phyloP scores from a whole-genome alignment of 75 land plant genomes.

The Selaginella moellendorffii region DNA sequence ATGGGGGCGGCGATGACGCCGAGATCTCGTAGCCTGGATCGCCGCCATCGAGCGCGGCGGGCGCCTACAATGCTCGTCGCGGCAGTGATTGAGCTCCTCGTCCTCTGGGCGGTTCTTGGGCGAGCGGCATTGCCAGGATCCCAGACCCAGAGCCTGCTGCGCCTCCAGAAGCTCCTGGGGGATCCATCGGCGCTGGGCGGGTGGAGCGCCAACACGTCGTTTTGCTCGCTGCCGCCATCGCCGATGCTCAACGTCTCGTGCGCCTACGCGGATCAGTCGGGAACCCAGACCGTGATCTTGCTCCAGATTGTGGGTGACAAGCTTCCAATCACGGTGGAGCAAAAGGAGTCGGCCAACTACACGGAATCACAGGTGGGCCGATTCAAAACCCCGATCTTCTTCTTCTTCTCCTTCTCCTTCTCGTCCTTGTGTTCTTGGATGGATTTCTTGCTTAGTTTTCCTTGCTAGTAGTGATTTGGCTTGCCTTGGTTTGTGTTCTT shows the following conservation, averaged over 20 bases:
- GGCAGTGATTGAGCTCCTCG: no score
- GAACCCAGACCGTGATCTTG: conserved; percentile 32
- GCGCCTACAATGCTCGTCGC: no score
- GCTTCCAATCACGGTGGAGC: conserved; percentile 14
- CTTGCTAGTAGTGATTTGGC: no score
- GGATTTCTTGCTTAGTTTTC: no score
- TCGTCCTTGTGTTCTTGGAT: no score
- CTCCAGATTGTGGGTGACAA: conserved; percentile 61
- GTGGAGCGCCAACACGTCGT: conserved; percentile 39
- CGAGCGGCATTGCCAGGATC: not conserved
- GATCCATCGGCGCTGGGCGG: conserved; percentile 34
- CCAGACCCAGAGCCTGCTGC: conserved; percentile 26
- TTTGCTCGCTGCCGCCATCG: conserved; percentile 48
- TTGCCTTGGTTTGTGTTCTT: no score
- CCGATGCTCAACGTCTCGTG: conserved; percentile 40
- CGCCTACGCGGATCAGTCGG: not conserved
- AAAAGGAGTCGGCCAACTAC: conserved; percentile 6
- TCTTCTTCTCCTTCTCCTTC: no score
- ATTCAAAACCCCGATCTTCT: no score
- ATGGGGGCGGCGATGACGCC: no score
- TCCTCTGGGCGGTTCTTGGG: no score
- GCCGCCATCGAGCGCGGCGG: no score
- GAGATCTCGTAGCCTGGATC: no score
- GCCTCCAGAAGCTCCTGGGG: conserved; percentile 48
- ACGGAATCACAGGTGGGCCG: not conserved